Evolutionary conservation across 2,329 filamentous ascomycete species (phyloP), one percentile per base, ranked within the genome.

Genomic region (Xylariales sp.): DNA sequence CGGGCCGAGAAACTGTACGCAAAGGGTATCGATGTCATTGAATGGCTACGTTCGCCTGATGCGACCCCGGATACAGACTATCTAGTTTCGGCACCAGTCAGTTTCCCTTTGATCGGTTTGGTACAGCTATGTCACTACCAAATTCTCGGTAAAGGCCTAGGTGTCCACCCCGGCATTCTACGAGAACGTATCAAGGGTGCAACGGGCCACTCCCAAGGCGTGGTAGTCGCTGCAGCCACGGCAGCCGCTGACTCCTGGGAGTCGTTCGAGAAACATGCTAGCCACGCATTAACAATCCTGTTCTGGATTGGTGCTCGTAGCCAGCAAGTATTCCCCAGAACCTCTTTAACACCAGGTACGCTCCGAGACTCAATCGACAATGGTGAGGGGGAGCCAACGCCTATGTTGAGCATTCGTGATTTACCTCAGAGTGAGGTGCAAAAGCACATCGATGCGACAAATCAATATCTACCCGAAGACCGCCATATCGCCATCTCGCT

Each of bases 241-340:
- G 92, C 97, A 1, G 93, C 95, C 5, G 93, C 94, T 3, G 92
- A 93, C 73, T 94, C 92, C 34, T 99, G 96, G 96, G 94, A 97
- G 70, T 93, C 93, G 0, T 99, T 96, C 80, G 89, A 92, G 72
- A 90, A 92, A 76, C 89, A 93, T 63, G 88, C 93, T 63, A 90
- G 87, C 75, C 90, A 93, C 73, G 92, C 95, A 2, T 84, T 99
- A 71, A 96, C 93, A 36, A 93, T 97, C 76, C 91, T 99, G 36
- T 99, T 99, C 86, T 99, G 96, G 96, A 97, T 99, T 73, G 96
- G 97, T 78, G 90, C 95, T 69, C 91, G 96, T 77, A 97, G 95
- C 80, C 96, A 99, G 81, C 96, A 99, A 81, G 94, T 94, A 1
- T 99, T 97, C 82, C 97, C 96, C 46, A 90, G 93, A 74, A 99